Evolutionary conservation across 768 basidiomycete genomes (phyloP), one percentile per base, ranked within the genome.

Genomic region (Tricholoma saponaceum): DNA sequence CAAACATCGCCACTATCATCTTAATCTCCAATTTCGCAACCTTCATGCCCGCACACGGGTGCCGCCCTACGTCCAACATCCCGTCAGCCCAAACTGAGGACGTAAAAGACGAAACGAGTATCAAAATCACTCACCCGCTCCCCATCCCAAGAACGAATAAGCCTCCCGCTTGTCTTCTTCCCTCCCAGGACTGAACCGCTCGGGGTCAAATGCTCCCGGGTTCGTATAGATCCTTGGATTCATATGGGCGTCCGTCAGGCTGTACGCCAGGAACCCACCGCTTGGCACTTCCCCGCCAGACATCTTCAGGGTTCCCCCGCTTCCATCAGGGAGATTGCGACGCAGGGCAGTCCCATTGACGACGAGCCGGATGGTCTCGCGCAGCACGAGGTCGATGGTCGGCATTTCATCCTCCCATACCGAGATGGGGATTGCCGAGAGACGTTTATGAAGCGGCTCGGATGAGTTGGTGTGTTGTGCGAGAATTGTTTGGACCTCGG

Each of bases 321-420:
- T 9, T 16, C 16, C 12, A 5, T 26, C 47, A 1, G 57, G 56
- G 14, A 75, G 33, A 56, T 77, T 77, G 2, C 77, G 66, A 10
- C 76, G 73, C 23, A 76, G 60, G 0, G 65, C 57, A 1, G 75
- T 69, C 1, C 61, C 66, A 4, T 64, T 66, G 16, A 67, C 12
- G 0, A 66, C 64, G 5, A 77, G 51, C 6, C 76, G 71, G 5
- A 79, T 61, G 1, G 76, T 78, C 58, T 79, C 76, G 16, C 74
- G 71, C 23, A 76, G 69, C 22, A 73, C 64, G 13, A 69, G 57
- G 13, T 78, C 76, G 28, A 76, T n/a, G 10, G 63, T 60, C 3
- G 76, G 76, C 63, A 75, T 70, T 50, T 74, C 67, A 13, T 72
- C 71, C 59, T 78, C 77, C 77, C 76, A 79, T 14, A 69, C 74